Percentiles rank a stretch among this genome's conserved stretches.
Conservation (phyloP, 306 rosid genomes). For the Lablab purpureus region DNA sequence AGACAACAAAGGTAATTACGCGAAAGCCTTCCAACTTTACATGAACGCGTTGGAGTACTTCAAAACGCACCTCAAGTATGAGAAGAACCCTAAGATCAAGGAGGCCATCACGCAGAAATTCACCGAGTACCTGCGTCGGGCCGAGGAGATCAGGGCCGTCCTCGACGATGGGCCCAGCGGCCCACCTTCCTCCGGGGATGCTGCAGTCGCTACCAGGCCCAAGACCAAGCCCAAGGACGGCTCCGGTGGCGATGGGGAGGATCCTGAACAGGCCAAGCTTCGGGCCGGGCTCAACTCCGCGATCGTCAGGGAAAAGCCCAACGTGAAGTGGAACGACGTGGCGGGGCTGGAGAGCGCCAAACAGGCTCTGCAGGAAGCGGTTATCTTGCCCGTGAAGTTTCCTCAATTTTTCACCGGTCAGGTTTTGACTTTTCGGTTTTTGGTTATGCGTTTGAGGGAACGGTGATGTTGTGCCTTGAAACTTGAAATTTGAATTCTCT, state of each 20-base stretch:
- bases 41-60: constrained; percentile 98
- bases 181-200: constrained; percentile 68
- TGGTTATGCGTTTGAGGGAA: not conserved
- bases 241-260: constrained; percentile 85
- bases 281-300: constrained; percentile 92
- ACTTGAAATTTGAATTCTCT: not conserved
- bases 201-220: constrained; percentile 87
- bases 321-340: constrained; percentile 95
- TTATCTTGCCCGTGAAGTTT: constrained; percentile 90
- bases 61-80: constrained; percentile 94
- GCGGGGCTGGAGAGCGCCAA: constrained; percentile 98
- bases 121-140: constrained; percentile 95
- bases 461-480: not conserved
- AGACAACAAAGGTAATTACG: constrained; percentile 89
- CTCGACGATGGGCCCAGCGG: constrained; percentile 85
- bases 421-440: constrained; percentile 3
- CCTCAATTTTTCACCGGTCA: constrained; percentile 97
- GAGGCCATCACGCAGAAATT: constrained; percentile 97
- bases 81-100: constrained; percentile 93
- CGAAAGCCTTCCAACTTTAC: constrained; percentile 89
- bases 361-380: constrained; percentile 96
- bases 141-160: constrained; percentile 99
- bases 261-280: constrained; percentile 88
- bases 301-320: constrained; percentile 90
- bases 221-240: constrained; percentile 92